Evolutionary conservation across 2,329 filamentous ascomycete genomes (phyloP), one percentile per base, ranked within the genome.

Genomic region (Nannizziopsis barbatae): DNA sequence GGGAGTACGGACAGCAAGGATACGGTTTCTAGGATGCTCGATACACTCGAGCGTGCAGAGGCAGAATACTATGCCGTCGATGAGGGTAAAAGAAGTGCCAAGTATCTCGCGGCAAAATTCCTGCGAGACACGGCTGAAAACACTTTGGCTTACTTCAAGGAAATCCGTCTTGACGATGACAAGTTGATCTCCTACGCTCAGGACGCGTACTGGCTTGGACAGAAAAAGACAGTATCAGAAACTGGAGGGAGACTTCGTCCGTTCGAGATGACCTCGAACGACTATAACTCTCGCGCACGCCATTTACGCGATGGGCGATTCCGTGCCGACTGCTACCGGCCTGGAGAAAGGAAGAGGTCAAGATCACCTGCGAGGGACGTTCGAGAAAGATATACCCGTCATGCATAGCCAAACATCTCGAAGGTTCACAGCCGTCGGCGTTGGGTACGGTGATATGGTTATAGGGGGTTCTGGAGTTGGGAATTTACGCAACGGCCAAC

Each of bases 101-200:
- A 55, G 30, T 53, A 57, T 32, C 53, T 56, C 17, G 56, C 61
- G 1, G 64, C 65, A 18, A 64, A 64, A 42, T 71, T 69, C 43
- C 62, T 71, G 20, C 65, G 68, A 2, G 68, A 71, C 53, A 70
- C 65, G 1, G 66, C 67, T 5, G 68, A 71, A 49, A 70, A 70
- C 46, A 57, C 62, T 1, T 56, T 69, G 12, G 55, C 57, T 11
- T 66, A 65, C 41, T 55, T 71, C 7, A 50, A 55, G 20, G 46
- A 57, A 8, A 55, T 58, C 22, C 17, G 55, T 53, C 8, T 45
- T 54, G 14, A 39, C 11, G 53, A 62, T 9, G 58, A 67, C 44
- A 46, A 48, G 11, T 52, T 65, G 47, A 47, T 66, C 10, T 50
- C 60, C 0, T 65, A 68, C 37, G 53, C 71, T 10, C 52, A 64